A percentile compares a stretch with the other conserved stretches of the same genome.
Evolutionary conservation across 2,329 filamentous ascomycete species (phyloP).

Genomic region (Stemphylium lycopersici): DNA sequence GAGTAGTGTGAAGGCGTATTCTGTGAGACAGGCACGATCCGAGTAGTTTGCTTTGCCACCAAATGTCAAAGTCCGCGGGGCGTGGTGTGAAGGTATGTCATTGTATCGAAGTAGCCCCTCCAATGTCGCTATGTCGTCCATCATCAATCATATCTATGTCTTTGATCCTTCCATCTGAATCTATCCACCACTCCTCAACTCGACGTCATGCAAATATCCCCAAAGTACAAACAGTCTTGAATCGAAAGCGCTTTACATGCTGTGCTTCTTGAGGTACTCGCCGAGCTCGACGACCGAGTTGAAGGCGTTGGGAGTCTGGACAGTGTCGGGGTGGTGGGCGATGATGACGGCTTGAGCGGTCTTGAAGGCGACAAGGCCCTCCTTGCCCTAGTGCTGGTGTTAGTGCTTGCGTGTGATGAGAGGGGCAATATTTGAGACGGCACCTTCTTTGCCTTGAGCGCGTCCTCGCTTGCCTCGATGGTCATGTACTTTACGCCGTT

Average conservation of each 20-base stretch:
- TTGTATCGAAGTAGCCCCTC: constrained; percentile 16
- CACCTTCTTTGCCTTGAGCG: constrained; percentile 87
- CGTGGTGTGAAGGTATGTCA: constrained; percentile 16
- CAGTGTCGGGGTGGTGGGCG: constrained; percentile 78
- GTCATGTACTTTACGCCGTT: constrained; percentile 79
- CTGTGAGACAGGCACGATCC: not conserved
- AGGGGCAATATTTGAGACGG: constrained; percentile 21
- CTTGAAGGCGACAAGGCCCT: constrained; percentile 83
- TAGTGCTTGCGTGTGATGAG: constrained; percentile 4
- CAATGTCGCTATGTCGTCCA: constrained; percentile 16
- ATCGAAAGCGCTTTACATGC: constrained; percentile 65
- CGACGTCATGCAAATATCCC: constrained; percentile 45
- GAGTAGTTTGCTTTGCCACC: not conserved
- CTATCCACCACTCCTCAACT: constrained; percentile 11
- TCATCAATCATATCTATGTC: constrained; percentile 18
- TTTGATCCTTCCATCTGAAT: constrained; percentile 10
- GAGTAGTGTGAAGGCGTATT: not conserved
- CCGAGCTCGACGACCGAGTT: constrained; percentile 81
- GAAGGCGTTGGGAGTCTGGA: constrained; percentile 76
- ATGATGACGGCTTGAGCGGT: constrained; percentile 88
- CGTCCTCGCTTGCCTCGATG: constrained; percentile 75
- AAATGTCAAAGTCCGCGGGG: not conserved
- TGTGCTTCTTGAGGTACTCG: constrained; percentile 81
- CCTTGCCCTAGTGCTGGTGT: constrained; percentile 66
- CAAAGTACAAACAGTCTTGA: constrained; percentile 43